Percentiles rank a stretch among this genome's conserved stretches.
Conservation (phyloP, 2,329 filamentous ascomycete genomes). For the Leptographium wingfieldii region DNA sequence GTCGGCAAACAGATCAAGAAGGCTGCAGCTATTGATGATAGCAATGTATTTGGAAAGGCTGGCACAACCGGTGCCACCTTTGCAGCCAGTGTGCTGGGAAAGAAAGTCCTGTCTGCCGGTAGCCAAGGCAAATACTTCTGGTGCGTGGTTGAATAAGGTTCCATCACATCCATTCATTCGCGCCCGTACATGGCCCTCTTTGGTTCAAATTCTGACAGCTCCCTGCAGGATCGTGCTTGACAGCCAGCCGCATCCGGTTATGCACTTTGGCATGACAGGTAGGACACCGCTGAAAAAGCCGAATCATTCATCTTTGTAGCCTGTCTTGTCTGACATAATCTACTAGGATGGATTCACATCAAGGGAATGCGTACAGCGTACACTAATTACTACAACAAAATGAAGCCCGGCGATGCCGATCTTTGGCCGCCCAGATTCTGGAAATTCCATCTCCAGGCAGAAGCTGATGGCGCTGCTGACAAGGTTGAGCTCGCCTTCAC, state of each 20-base stretch:
- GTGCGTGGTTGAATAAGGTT: conserved; percentile 21
- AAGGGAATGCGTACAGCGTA: conserved; percentile 65
- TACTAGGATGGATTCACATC: conserved; percentile 71
- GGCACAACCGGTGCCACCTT: conserved; percentile 70
- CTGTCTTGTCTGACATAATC: background rate
- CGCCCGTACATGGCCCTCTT: background rate
- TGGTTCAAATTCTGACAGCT: background rate
- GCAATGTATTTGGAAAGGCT: conserved; percentile 80
- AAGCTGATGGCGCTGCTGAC: conserved; percentile 22
- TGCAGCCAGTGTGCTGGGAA: conserved; percentile 59
- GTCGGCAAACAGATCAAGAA: conserved; percentile 67
- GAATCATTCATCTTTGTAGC: too few relatives aligned
- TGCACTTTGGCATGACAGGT: conserved; percentile 72
- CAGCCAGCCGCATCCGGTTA: conserved; percentile 70
- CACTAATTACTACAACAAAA: conserved; percentile 68
- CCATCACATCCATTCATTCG: background rate
- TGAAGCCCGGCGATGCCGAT: conserved; percentile 42
- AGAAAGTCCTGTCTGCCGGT: conserved; percentile 53
- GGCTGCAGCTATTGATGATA: conserved; percentile 63
- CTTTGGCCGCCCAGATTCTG: conserved; percentile 81
- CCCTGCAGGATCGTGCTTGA: conserved; percentile 41
- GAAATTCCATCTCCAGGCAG: conserved; percentile 69
- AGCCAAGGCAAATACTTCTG: conserved; percentile 98
- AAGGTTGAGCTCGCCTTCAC: conserved; percentile 62
- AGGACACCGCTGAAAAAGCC: conserved; percentile 6